These are phyloP conservation scores for Lenwebbia sp. DNA, from an alignment of 345 rosid species.

Conservation along the genomic window DNA sequence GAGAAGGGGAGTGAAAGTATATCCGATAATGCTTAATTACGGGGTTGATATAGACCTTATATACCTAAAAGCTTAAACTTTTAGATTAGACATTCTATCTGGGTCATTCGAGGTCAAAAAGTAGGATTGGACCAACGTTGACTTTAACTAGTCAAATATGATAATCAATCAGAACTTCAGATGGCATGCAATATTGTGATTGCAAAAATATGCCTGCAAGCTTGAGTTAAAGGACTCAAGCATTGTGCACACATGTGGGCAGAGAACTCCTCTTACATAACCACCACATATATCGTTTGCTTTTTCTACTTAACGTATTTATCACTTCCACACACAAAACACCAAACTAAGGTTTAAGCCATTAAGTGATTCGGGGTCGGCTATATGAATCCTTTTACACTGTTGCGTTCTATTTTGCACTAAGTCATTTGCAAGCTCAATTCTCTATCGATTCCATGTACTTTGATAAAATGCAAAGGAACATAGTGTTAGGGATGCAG, in stretches of 20 bases:
- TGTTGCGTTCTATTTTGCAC: not conserved
- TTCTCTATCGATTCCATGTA: not conserved
- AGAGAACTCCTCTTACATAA: not conserved
- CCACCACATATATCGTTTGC: not conserved
- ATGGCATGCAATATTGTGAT: not conserved
- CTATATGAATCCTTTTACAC: not conserved
- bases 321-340: not conserved
- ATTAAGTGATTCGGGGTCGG: not conserved
- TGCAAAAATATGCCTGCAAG: not conserved
- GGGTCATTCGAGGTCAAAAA: not conserved
- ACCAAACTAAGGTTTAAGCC: not conserved
- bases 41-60: not conserved
- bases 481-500: not conserved
- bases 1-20: not conserved
- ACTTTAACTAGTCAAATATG: not conserved
- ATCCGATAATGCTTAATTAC: not conserved
- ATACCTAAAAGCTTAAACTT: not conserved
- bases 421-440: not conserved
- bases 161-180: not conserved
- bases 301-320: not conserved
- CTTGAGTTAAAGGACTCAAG: not conserved
- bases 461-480: not conserved
- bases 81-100: not conserved
- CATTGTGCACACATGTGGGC: not conserved
- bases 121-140: not conserved